These are phyloP conservation scores for Carex littledalei DNA, from an alignment of 176 grass and related monocot species.

Conservation along the genomic window DNA sequence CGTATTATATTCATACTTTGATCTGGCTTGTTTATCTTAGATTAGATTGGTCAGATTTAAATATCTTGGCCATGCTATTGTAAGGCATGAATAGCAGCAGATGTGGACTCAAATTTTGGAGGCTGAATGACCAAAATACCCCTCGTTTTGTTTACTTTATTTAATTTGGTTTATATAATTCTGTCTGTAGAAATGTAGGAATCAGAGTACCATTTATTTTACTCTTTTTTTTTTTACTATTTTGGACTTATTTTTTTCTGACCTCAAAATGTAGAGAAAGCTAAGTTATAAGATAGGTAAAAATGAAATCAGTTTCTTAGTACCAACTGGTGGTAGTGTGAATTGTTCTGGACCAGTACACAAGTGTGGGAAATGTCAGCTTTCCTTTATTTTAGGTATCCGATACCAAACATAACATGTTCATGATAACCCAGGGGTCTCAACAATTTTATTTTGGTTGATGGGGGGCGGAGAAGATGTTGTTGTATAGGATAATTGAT, in stretches of 20 bases:
- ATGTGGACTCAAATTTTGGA: background rate
- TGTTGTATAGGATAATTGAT: background rate
- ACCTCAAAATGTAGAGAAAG: background rate
- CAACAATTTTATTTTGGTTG: background rate
- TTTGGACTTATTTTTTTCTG: background rate
- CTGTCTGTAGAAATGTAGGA: background rate
- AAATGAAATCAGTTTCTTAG: background rate
- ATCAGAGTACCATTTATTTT: background rate
- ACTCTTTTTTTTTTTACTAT: background rate
- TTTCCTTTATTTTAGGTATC: background rate
- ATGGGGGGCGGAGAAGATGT: background rate
- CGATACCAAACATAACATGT: background rate
- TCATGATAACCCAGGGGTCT: background rate
- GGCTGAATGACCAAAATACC: background rate
- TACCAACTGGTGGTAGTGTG: background rate
- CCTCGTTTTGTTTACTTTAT: background rate
- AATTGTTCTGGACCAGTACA: background rate
- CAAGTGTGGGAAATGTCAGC: background rate
- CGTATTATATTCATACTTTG: background rate
- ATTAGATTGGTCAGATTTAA: background rate
- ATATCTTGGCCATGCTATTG: background rate
- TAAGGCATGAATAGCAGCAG: background rate
- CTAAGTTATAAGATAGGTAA: background rate
- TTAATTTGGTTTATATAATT: background rate
- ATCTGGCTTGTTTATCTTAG: background rate